These are phyloP conservation scores for Takakia lepidozioides DNA, from an alignment of 225 moss, liverwort and hornwort genomes.

Conservation along the genomic window DNA sequence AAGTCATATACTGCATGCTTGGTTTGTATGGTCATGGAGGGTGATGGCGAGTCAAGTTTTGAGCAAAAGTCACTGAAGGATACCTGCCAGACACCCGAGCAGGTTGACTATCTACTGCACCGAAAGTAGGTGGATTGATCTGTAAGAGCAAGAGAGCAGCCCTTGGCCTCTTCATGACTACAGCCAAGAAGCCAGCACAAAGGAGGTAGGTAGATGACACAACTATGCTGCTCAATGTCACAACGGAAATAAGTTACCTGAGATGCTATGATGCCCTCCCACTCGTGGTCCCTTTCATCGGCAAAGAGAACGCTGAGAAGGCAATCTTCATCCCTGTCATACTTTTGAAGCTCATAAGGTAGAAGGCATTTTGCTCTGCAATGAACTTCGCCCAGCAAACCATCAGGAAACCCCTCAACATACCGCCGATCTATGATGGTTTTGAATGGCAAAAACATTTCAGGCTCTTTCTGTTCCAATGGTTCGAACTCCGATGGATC, in stretches of 20 bases:
- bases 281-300: constrained; percentile 55
- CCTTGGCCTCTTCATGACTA: too few relatives aligned
- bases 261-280: constrained; percentile 47
- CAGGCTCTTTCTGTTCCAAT: constrained; percentile 3
- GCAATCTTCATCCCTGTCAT: constrained; percentile 87
- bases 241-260: too few relatives aligned
- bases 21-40: constrained; percentile 34
- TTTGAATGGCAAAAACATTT: constrained; percentile 25
- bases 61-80: constrained; percentile 72
- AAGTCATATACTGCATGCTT: constrained; percentile 57
- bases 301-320: constrained; percentile 60
- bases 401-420: constrained; percentile 71
- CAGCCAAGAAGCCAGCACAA: too few relatives aligned
- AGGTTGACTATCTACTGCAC: too few relatives aligned
- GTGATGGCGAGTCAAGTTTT: constrained; percentile 28
- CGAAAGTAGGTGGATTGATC: too few relatives aligned
- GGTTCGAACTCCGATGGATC: background rate
- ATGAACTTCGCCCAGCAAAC: constrained; percentile 62
- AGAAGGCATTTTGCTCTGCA: constrained; percentile 42
- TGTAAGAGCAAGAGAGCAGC: too few relatives aligned
- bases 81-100: constrained; percentile 25
- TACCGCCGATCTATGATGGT: constrained; percentile 42
- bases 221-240: background rate
- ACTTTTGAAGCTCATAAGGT: constrained; percentile 52
- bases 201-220: too few relatives aligned